A percentile compares a stretch with the other conserved stretches of the same genome.
Evolutionary conservation across 208 protist species (phyloP).

Genomic region (Trypanosoma lewisi): DNA sequence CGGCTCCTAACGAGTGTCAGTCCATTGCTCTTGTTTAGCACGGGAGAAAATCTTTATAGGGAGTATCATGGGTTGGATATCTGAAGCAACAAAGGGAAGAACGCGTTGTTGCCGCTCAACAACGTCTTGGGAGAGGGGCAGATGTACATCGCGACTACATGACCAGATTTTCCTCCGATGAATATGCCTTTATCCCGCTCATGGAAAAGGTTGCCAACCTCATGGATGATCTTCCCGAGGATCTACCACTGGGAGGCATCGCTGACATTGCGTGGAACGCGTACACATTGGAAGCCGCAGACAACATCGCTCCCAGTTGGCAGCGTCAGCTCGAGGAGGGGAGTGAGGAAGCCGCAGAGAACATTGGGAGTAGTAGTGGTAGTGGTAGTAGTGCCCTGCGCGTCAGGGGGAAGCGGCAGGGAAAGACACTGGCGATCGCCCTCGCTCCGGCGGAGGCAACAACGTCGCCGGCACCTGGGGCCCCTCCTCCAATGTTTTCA

Average conservation of each 20-base stretch:
- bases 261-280: constrained; percentile 31
- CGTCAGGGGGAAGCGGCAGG: background rate
- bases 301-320: constrained; percentile 38
- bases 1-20: constrained; percentile 26
- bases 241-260: constrained; percentile 47
- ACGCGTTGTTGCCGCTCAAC: constrained; percentile 19
- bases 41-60: constrained; percentile 35
- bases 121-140: constrained; percentile 13
- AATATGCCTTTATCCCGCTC: constrained; percentile 33
- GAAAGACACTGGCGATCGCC: constrained; percentile 22
- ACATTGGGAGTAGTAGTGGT: no score
- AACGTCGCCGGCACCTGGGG: background rate
- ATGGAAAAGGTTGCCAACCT: constrained; percentile 37
- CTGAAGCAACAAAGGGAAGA: constrained; percentile 28
- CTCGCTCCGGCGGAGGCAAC: background rate
- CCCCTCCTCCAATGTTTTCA: background rate
- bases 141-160: constrained; percentile 38
- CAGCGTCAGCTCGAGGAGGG: constrained; percentile 23
- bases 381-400: no score
- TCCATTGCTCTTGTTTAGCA: constrained; percentile 37
- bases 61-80: constrained; percentile 43
- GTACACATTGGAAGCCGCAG: constrained; percentile 24
- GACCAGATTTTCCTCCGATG: constrained; percentile 27
- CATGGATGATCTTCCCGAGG: constrained; percentile 45
- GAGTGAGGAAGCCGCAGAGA: constrained; percentile 15